These are phyloP conservation scores for Carex kokanica DNA, from an alignment of 176 grass and related monocot species.

Conservation along the genomic window DNA sequence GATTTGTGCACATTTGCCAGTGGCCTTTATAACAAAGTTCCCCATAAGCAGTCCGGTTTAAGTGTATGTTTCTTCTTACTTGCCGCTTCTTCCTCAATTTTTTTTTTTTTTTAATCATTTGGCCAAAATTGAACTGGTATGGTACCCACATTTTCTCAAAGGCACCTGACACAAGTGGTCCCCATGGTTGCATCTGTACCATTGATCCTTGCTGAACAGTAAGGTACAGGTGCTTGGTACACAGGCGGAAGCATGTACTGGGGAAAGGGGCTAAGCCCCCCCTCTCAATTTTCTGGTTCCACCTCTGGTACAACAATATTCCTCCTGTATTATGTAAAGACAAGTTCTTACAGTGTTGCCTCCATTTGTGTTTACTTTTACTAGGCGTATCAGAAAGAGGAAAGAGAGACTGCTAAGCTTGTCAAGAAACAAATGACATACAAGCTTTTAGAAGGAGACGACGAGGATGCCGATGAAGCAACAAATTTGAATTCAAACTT, in stretches of 20 bases:
- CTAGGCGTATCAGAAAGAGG: conserved; percentile 69
- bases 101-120: neutral
- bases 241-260: too few species aligned
- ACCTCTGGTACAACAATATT: neutral
- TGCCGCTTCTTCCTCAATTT: neutral
- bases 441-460: conserved; percentile 52
- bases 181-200: neutral
- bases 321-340: neutral
- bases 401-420: conserved; percentile 66
- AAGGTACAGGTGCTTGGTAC: neutral
- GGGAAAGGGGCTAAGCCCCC: too few species aligned
- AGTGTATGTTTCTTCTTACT: conserved; percentile 46
- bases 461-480: conserved; percentile 41
- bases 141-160: neutral
- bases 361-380: conserved; percentile 7
- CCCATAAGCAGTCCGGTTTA: conserved; percentile 47
- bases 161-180: neutral
- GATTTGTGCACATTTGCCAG: conserved; percentile 57
- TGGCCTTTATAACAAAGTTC: conserved; percentile 59
- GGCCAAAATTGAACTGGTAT: neutral
- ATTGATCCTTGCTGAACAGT: too few species aligned
- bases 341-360: neutral
- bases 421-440: conserved; percentile 73
- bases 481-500: conserved; percentile 11
- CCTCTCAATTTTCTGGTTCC: too few species aligned